Conservation (phyloP, 768 basidiomycete genomes). For the Collybiopsis luxurians region DNA sequence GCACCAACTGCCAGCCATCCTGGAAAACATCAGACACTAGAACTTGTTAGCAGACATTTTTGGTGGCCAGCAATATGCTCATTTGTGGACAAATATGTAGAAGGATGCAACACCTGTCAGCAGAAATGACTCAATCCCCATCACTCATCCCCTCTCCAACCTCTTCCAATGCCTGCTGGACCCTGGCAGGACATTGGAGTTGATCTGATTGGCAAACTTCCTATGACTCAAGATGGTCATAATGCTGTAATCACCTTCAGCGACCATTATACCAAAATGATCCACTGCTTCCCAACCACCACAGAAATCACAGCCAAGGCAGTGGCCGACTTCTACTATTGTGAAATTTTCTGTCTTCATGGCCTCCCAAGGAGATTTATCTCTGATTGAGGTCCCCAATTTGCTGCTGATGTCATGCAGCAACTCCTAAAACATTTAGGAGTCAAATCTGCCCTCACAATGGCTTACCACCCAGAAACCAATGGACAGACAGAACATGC, state of each 20-base stretch:
- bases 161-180: background rate
- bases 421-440: too few species aligned
- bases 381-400: too few species aligned
- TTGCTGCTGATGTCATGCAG: too few species aligned
- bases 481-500: too few species aligned
- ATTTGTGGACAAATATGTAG: slow-evolving; percentile 22
- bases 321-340: too few species aligned
- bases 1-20: slow-evolving; percentile 22
- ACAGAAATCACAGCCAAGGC: too few species aligned
- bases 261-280: slow-evolving; percentile 28
- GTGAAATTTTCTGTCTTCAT: too few species aligned
- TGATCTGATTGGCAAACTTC: slow-evolving; percentile 21
- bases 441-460: too few species aligned
- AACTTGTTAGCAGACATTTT: slow-evolving; percentile 18
- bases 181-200: slow-evolving; percentile 19
- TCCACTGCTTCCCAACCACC: slow-evolving; percentile 11
- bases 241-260: slow-evolving; percentile 19
- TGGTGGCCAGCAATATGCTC: slow-evolving; percentile 19
- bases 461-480: too few species aligned
- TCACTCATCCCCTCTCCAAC: background rate
- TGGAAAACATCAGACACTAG: slow-evolving; percentile 19
- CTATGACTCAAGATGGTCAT: slow-evolving; percentile 12
- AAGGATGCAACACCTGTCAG: slow-evolving; percentile 22
- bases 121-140: background rate
- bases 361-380: too few species aligned